Evolutionary conservation across 768 basidiomycete genomes (phyloP), one percentile per base, ranked within the genome.

Genomic region (Strobilomyces dryophilus): DNA sequence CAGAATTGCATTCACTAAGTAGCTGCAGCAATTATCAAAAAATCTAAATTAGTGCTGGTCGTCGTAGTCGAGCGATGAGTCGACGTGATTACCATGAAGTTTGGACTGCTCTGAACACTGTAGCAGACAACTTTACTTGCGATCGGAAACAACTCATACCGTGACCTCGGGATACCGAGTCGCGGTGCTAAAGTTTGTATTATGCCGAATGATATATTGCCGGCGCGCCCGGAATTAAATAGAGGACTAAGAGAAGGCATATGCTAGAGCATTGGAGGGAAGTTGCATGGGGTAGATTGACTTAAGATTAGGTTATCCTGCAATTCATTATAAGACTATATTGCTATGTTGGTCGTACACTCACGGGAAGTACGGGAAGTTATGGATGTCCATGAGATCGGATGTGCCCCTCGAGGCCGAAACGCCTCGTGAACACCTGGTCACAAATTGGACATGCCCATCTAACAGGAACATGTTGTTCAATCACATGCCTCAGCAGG

Each of bases 111-210:
- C n/a, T n/a, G 5, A 27, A 42, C 20, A 9, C 14, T 42, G 31
- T 12, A 9, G 35, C 40, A n/a, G 31, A 9, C 32, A 18, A 37
- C 10, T 18, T 39, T 14, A 3, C 20, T 8, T 11, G 56, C 17
- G 34, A 46, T 43, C 47, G 7, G 24, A 36, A 45, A 40, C n/a
- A 17, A 26, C 21, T 62, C 51, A 51, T 59, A 60, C 61, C 52
- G 49, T 40, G 17, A 47, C 17, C n/a, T 37, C n/a, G n/a, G n/a
- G n/a, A n/a, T n/a, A n/a, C n/a, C n/a, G n/a, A n/a, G n/a, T n/a
- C n/a, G 37, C 35, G 44, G 9, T 8, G n/a, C 24, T 15, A 36
- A 8, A 42, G n/a, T n/a, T n/a, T 14, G 15, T 45, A 31, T 26
- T 20, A 40, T 24, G 26, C 17, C 29, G 37, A 45, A 31, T 20